phyloP scores from a whole-genome alignment of 768 basidiomycete species.

The Crassisporium funariophilum region DNA sequence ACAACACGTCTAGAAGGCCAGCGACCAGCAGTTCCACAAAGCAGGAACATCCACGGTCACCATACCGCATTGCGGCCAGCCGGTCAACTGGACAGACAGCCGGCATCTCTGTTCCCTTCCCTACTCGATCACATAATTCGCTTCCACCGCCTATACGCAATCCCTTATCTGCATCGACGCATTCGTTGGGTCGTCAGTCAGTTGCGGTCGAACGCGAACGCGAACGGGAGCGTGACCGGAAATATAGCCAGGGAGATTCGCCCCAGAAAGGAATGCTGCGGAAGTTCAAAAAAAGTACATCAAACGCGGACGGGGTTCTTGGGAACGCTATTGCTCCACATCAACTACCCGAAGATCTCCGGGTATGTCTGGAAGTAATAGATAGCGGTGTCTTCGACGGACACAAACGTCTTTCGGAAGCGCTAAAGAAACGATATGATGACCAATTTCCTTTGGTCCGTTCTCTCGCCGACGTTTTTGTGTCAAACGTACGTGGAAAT shows the following conservation, averaged over 20 bases:
- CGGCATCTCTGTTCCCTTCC: constrained; percentile 66
- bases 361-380: constrained; percentile 83
- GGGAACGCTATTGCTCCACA: constrained; percentile 68
- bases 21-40: constrained; percentile 40
- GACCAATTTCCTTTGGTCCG: constrained; percentile 95
- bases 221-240: constrained; percentile 46
- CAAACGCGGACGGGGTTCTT: constrained; percentile 47
- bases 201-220: constrained; percentile 45
- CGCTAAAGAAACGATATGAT: constrained; percentile 87
- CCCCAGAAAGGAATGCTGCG: constrained; percentile 58
- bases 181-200: constrained; percentile 75
- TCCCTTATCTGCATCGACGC: constrained; percentile 61
- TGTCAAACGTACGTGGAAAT: constrained; percentile 72
- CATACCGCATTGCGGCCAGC: constrained; percentile 59
- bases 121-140: constrained; percentile 78
- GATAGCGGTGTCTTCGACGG: constrained; percentile 87
- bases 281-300: constrained; percentile 69
- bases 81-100: constrained; percentile 42
- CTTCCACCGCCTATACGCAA: constrained; percentile 69
- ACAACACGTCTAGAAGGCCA: constrained; percentile 35
- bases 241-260: constrained; percentile 48
- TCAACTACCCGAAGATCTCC: constrained; percentile 85
- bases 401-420: constrained; percentile 82
- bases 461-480: constrained; percentile 94
- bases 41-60: constrained; percentile 74